phyloP scores from a whole-genome alignment of 805 yeast genomes.

The Grigorovia humatica region DNA sequence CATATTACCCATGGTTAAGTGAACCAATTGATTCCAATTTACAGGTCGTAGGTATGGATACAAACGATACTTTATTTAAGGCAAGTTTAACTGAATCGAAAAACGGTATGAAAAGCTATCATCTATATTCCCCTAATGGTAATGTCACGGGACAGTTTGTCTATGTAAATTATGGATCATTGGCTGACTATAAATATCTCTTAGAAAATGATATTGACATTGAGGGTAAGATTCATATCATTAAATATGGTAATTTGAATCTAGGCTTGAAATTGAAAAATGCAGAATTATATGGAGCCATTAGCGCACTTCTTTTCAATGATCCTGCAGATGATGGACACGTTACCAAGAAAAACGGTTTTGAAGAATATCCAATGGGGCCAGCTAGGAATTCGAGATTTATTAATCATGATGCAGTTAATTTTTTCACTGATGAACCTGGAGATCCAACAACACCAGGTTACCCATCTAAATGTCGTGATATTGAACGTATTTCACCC shows the following conservation, averaged over 20 bases:
- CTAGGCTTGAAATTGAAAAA: conserved; percentile 49
- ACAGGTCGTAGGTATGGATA: conserved; percentile 19
- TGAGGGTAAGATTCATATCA: conserved; percentile 48
- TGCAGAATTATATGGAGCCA: conserved; percentile 54
- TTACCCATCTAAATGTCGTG: conserved; percentile 40
- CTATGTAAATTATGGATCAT: conserved; percentile 51
- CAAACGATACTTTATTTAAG: conserved; percentile 32
- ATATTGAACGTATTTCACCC: conserved; percentile 34
- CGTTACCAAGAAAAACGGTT: conserved; percentile 47
- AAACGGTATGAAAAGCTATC: conserved; percentile 43
- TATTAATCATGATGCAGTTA: conserved; percentile 53
- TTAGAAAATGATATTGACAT: conserved; percentile 33
- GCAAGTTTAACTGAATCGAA: conserved; percentile 44
- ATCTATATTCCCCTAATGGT: conserved; percentile 58
- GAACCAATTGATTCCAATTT: conserved; percentile 39
- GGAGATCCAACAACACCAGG: conserved; percentile 79
- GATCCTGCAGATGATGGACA: conserved; percentile 44
- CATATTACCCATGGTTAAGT: conserved; percentile 47
- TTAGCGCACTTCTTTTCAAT: conserved; percentile 41
- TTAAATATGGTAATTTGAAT: conserved; percentile 40
- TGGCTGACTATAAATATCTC: conserved; percentile 42
- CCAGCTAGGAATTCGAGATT: conserved; percentile 54
- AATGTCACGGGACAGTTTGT: conserved; percentile 45
- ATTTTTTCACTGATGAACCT: conserved; percentile 47
- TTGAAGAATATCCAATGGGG: conserved; percentile 48